Evolutionary conservation across 805 yeast species (phyloP).

Genomic region (Pichia cabralensis): DNA sequence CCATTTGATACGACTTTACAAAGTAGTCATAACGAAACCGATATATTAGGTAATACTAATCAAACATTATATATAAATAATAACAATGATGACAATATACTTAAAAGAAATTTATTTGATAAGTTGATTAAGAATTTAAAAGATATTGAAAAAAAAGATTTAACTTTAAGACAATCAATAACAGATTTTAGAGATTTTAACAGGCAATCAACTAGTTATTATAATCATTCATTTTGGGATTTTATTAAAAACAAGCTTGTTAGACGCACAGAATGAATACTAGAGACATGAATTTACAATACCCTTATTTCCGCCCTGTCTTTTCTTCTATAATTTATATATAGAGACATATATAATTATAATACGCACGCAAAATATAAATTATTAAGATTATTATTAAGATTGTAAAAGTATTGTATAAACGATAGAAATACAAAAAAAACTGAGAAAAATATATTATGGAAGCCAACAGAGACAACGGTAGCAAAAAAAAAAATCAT

Average conservation of each 20-base stretch:
- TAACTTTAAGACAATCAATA: conserved; percentile 5
- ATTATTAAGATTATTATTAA: too few species aligned
- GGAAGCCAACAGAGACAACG: too few species aligned
- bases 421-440: too few species aligned
- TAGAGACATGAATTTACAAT: neutral
- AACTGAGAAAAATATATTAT: too few species aligned
- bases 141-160: conserved; percentile 2
- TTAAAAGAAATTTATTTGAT: neutral
- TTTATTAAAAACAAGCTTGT: neutral
- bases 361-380: too few species aligned
- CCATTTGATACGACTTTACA: neutral
- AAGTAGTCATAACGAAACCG: neutral
- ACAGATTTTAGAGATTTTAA: conserved; percentile 2
- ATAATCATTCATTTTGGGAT: neutral
- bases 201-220: neutral
- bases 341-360: too few species aligned
- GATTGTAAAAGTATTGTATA: neutral
- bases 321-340: too few species aligned
- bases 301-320: too few species aligned
- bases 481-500: too few species aligned
- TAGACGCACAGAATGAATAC: too few species aligned
- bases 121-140: conserved; percentile 1
- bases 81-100: neutral
- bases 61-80: neutral
- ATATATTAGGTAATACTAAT: neutral